Conservation (phyloP, 2,329 filamentous ascomycete species). For the Colletotrichum euphorbiae region DNA sequence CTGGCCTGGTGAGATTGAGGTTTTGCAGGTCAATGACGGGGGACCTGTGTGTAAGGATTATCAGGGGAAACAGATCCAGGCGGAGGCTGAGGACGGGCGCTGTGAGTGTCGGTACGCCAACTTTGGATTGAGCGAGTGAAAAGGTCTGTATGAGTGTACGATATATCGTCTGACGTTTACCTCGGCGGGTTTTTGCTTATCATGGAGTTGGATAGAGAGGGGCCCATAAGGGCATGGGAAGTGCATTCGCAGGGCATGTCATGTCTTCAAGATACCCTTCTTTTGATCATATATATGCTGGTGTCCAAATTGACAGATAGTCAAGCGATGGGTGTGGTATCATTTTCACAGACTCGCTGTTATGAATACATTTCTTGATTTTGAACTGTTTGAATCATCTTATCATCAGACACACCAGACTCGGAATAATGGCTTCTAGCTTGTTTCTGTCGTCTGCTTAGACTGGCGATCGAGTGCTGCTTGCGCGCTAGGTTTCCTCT, state of each 20-base stretch:
- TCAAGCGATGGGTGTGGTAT: no score
- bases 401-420: no score
- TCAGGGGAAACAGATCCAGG: conserved; percentile 50
- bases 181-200: no score
- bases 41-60: conserved; percentile 65
- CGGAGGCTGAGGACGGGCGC: conserved; percentile 50
- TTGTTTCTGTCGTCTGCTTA: no score
- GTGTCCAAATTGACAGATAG: neutral
- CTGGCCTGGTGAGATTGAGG: conserved; percentile 70
- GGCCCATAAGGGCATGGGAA: neutral
- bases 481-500: no score
- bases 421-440: no score
- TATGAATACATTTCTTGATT: no score
- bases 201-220: neutral
- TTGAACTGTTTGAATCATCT: no score
- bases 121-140: conserved; percentile 41
- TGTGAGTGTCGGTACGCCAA: conserved; percentile 56
- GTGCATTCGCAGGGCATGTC: neutral
- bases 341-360: no score
- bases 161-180: neutral
- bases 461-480: no score
- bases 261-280: conserved; percentile 8
- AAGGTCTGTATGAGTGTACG: neutral
- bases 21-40: conserved; percentile 62
- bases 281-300: neutral